These are phyloP conservation scores for Geotrichum europaeum DNA, from an alignment of 1,139 yeast species.

Conservation along the genomic window DNA sequence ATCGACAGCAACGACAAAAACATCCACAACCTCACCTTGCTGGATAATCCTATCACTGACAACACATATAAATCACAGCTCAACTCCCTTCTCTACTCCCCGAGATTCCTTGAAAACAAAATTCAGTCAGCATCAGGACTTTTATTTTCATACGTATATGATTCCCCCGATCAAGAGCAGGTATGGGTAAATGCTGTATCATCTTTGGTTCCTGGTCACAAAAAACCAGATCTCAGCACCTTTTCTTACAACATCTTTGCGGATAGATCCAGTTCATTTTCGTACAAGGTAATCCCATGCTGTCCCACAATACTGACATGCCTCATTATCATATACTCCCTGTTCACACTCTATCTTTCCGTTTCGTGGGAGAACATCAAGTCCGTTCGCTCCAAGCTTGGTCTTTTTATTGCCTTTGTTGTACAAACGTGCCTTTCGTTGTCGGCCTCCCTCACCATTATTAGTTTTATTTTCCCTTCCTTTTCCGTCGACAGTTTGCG, in stretches of 20 bases:
- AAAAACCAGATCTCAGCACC: not conserved
- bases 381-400: slow-evolving; percentile 53
- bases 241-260: too few relatives aligned
- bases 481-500: slow-evolving; percentile 24
- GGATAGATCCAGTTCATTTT: too few relatives aligned
- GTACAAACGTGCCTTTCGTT: slow-evolving; percentile 47
- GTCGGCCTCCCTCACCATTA: slow-evolving; percentile 48
- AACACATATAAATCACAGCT: slow-evolving; percentile 9
- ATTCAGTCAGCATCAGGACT: slow-evolving; percentile 20
- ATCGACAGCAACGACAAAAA: not conserved
- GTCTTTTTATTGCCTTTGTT: slow-evolving; percentile 56
- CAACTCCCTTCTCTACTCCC: slow-evolving; percentile 11
- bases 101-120: slow-evolving; percentile 9
- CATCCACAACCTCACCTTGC: not conserved
- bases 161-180: slow-evolving; percentile 15
- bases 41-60: not conserved
- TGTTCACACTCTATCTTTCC: slow-evolving; percentile 35
- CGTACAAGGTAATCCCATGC: too few relatives aligned
- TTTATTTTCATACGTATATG: slow-evolving; percentile 22
- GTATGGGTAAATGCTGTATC: slow-evolving; percentile 15
- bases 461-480: slow-evolving; percentile 35
- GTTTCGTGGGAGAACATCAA: slow-evolving; percentile 49
- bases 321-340: slow-evolving; percentile 27
- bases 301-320: too few relatives aligned
- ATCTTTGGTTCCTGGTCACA: not conserved